A percentile compares a stretch with the other conserved stretches of the same genome.
Evolutionary conservation across 768 basidiomycete genomes (phyloP).

Genomic region (Rhodotorula graminis): DNA sequence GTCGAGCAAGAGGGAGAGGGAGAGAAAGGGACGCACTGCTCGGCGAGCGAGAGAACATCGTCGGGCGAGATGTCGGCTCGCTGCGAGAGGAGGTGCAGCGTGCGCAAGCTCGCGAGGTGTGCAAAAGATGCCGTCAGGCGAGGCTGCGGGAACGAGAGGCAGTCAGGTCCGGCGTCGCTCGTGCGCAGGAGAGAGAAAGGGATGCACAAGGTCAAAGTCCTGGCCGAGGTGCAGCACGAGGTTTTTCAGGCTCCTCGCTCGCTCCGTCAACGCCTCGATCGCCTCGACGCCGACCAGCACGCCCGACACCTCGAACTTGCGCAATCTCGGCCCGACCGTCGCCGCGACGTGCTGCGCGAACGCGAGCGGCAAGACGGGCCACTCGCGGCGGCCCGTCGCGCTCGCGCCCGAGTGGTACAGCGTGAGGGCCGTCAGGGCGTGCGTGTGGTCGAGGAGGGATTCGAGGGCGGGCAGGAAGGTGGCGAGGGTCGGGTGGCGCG

Average conservation of each 20-base stretch:
- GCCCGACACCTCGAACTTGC: slow-evolving; percentile 32
- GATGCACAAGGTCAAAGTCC: slow-evolving; percentile 20
- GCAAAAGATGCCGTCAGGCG: slow-evolving; percentile 16
- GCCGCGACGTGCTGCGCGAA: slow-evolving; percentile 5
- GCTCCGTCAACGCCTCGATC: slow-evolving; percentile 1
- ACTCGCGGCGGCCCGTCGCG: slow-evolving; percentile 11
- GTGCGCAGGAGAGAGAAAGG: not conserved
- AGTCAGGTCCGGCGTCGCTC: not conserved
- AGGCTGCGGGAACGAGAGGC: not conserved
- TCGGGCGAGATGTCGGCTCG: slow-evolving; percentile 12
- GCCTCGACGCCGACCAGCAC: slow-evolving; percentile 11
- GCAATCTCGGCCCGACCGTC: slow-evolving; percentile 4
- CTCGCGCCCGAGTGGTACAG: slow-evolving; percentile 30
- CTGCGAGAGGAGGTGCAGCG: slow-evolving; percentile 31
- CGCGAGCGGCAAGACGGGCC: slow-evolving; percentile 8
- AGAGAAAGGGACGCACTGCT: slow-evolving; percentile 9
- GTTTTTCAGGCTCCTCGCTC: not conserved
- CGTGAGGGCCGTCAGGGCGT: slow-evolving; percentile 19
- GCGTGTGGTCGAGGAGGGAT: slow-evolving; percentile 1
- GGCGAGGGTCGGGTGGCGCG: slow-evolving; percentile 11
- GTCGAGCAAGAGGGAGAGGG: not conserved
- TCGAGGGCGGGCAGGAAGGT: slow-evolving; percentile 31
- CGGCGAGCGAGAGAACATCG: slow-evolving; percentile 10
- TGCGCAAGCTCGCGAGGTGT: slow-evolving; percentile 2
- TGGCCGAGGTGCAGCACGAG: slow-evolving; percentile 29